A percentile compares a stretch with the other conserved stretches of the same genome.
Conservation (phyloP, 805 yeast species). For the Suhomyces canberraensis region DNA sequence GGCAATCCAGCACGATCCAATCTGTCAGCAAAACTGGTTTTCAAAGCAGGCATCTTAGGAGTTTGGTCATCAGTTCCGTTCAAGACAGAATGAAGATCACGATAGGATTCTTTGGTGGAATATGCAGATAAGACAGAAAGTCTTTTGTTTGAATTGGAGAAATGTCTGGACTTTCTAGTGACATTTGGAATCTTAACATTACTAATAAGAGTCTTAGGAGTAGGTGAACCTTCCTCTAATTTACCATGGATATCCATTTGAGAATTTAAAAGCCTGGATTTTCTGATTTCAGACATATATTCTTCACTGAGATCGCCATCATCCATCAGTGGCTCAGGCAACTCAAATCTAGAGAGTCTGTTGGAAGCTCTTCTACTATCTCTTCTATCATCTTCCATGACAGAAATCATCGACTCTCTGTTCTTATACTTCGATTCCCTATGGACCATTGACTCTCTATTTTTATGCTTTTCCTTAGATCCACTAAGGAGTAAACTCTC, state of each 20-base stretch:
- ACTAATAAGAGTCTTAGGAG: slow-evolving; percentile 51
- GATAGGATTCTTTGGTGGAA: slow-evolving; percentile 64
- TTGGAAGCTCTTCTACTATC: slow-evolving; percentile 19
- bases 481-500: slow-evolving; percentile 6
- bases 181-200: slow-evolving; percentile 69
- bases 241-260: slow-evolving; percentile 28
- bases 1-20: slow-evolving; percentile 34
- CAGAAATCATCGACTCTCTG: slow-evolving; percentile 36
- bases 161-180: slow-evolving; percentile 62
- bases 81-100: slow-evolving; percentile 48
- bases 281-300: slow-evolving; percentile 43
- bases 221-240: slow-evolving; percentile 13
- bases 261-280: slow-evolving; percentile 42
- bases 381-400: slow-evolving; percentile 20
- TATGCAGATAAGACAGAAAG: slow-evolving; percentile 69
- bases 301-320: slow-evolving; percentile 40
- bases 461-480: slow-evolving; percentile 3
- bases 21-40: slow-evolving; percentile 44
- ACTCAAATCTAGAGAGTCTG: slow-evolving; percentile 20
- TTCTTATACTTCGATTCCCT: slow-evolving; percentile 12
- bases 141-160: slow-evolving; percentile 62
- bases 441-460: slow-evolving; percentile 8
- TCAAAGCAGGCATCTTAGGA: slow-evolving; percentile 14
- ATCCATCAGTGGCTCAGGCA: slow-evolving; percentile 37
- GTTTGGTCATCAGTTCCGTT: slow-evolving; percentile 19